Evolutionary conservation across 2,329 filamentous ascomycete genomes (phyloP).

Genomic region (Ceratocystis smalleyi): DNA sequence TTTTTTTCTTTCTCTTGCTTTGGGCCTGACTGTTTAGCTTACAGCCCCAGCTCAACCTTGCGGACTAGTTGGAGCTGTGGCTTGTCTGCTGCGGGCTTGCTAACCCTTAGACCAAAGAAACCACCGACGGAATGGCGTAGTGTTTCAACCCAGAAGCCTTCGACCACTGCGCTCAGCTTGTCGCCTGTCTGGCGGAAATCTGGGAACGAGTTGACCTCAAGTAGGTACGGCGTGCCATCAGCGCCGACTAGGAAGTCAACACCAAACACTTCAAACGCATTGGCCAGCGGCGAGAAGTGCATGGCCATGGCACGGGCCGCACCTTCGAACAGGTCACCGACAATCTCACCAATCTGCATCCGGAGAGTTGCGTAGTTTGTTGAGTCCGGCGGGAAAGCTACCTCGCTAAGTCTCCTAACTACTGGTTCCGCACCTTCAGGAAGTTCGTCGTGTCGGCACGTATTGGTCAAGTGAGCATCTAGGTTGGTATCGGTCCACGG

Average conservation of each 20-base stretch:
- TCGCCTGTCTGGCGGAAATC: slow-evolving; percentile 85
- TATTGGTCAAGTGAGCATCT: slow-evolving; percentile 78
- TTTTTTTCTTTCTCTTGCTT: too few relatives aligned
- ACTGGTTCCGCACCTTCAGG: slow-evolving; percentile 34
- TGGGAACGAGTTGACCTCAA: slow-evolving; percentile 92
- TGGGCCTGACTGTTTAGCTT: slow-evolving; percentile 21
- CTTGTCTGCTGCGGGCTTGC: slow-evolving; percentile 19
- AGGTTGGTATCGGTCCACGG: slow-evolving; percentile 45
- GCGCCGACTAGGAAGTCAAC: slow-evolving; percentile 75
- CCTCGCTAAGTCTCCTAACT: slow-evolving; percentile 60
- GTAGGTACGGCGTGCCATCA: slow-evolving; percentile 49
- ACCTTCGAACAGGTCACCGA: slow-evolving; percentile 69
- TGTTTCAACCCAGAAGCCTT: slow-evolving; percentile 60
- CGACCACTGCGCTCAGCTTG: slow-evolving; percentile 55
- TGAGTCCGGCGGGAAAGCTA: slow-evolving; percentile 39
- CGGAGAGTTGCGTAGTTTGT: slow-evolving; percentile 50
- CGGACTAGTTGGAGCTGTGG: slow-evolving; percentile 36
- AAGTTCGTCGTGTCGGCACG: slow-evolving; percentile 61
- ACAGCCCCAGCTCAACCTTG: slow-evolving; percentile 35
- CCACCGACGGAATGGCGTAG: slow-evolving; percentile 48
- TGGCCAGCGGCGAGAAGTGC: slow-evolving; percentile 79
- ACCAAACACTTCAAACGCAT: slow-evolving; percentile 84
- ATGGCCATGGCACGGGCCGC: slow-evolving; percentile 70
- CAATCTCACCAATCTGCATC: slow-evolving; percentile 55
- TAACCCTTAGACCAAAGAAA: slow-evolving; percentile 42